Evolutionary conservation across 345 rosid species (phyloP).

Genomic region (Rhodomyrtus tomentosa): DNA sequence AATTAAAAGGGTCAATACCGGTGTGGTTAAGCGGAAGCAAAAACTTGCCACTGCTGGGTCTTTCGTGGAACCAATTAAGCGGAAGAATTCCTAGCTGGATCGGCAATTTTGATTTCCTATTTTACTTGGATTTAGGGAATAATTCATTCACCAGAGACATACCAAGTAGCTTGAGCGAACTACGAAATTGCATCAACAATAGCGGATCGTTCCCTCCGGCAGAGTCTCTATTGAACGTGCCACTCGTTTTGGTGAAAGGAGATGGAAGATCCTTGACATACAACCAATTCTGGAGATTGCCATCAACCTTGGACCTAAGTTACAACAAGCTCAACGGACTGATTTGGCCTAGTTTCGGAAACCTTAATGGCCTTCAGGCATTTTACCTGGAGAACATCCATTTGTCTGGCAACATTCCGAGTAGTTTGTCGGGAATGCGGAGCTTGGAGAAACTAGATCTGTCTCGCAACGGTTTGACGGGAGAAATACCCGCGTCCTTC

Average conservation of each 20-base stretch:
- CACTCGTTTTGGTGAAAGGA: not conserved
- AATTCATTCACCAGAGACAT: slow-evolving; percentile 24
- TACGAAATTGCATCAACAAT: not conserved
- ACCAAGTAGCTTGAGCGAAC: slow-evolving; percentile 7
- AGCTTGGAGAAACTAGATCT: slow-evolving; percentile 9
- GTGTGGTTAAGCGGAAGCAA: slow-evolving; percentile 2
- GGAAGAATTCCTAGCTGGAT: slow-evolving; percentile 6
- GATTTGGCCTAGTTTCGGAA: slow-evolving; percentile 10
- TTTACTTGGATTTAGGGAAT: slow-evolving; percentile 15
- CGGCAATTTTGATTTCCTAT: slow-evolving; percentile 2
- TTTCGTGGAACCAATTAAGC: slow-evolving; percentile 7
- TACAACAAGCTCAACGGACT: slow-evolving; percentile 8
- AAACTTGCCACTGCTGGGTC: slow-evolving; percentile 2
- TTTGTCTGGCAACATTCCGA: slow-evolving; percentile 8
- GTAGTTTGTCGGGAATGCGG: slow-evolving; percentile 2
- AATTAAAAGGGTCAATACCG: slow-evolving; percentile 7
- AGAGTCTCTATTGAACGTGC: not conserved
- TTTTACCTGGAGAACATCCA: not conserved
- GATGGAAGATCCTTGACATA: not conserved
- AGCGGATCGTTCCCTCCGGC: not conserved
- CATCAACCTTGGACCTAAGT: slow-evolving; percentile 9
- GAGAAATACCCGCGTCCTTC: slow-evolving; percentile 14
- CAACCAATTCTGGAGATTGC: slow-evolving; percentile 1
- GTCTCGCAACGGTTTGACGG: slow-evolving; percentile 7
- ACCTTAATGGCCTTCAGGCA: slow-evolving; percentile 8